phyloP scores from a whole-genome alignment of 805 yeast species.

The Maudiozyma turicensis region DNA sequence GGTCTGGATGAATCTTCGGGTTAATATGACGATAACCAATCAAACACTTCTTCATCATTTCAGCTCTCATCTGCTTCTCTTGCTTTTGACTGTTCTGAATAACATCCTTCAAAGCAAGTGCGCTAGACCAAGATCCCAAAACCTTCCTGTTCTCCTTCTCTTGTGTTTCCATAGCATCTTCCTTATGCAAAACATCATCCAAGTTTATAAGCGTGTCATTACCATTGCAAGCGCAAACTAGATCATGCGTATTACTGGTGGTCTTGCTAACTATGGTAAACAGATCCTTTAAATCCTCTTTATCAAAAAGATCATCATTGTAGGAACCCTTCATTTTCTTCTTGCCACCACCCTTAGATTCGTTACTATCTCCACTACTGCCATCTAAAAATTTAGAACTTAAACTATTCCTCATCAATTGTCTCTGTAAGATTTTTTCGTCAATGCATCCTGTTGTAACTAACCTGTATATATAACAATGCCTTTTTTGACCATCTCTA shows the following conservation, averaged over 20 bases:
- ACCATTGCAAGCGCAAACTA: constrained; percentile 58
- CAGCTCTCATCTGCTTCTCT: constrained; percentile 26
- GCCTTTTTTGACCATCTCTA: constrained; percentile 80
- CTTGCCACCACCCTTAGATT: constrained; percentile 16
- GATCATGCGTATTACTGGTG: constrained; percentile 65
- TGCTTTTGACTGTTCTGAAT: constrained; percentile 15
- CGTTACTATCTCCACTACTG: background rate
- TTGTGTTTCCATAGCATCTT: constrained; percentile 7
- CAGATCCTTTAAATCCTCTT: constrained; percentile 60
- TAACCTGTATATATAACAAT: constrained; percentile 73
- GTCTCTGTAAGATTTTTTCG: constrained; percentile 89
- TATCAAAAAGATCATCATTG: constrained; percentile 58
- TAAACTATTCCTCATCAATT: constrained; percentile 69
- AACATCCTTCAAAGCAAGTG: constrained; percentile 33
- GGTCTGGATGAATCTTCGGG: constrained; percentile 28
- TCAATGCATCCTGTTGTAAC: constrained; percentile 86
- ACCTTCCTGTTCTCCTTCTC: background rate
- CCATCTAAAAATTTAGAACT: constrained; percentile 59
- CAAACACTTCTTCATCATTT: constrained; percentile 48
- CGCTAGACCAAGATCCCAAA: constrained; percentile 42
- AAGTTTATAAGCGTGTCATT: constrained; percentile 33
- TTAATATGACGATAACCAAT: constrained; percentile 54
- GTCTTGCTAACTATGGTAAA: constrained; percentile 49
- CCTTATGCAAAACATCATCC: constrained; percentile 4
- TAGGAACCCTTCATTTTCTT: constrained; percentile 19